Evolutionary conservation across 306 rosid species (phyloP).

Genomic region (Acacia melanoxylon): DNA sequence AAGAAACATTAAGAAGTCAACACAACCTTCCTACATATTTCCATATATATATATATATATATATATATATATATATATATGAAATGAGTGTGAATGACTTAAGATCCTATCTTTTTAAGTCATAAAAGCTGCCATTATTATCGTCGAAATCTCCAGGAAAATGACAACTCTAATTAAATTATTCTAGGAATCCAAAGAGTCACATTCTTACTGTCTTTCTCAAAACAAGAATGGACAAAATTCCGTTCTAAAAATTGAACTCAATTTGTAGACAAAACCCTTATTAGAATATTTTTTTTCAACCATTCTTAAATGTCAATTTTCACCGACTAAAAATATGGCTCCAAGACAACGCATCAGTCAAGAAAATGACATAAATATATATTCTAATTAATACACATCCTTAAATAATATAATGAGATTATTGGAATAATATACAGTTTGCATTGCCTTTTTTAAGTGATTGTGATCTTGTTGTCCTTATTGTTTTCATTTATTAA

Average conservation of each 20-base stretch:
- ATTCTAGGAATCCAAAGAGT: constrained; percentile 23
- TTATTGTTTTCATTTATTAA: not conserved
- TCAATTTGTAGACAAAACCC: not conserved
- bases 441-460: constrained; percentile 23
- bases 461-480: not conserved
- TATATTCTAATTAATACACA: not conserved
- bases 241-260: constrained; percentile 19
- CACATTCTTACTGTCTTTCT: not conserved
- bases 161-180: not conserved
- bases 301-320: constrained; percentile 16
- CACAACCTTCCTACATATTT: not conserved
- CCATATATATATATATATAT: not conserved
- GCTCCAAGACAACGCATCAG: not conserved
- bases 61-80: too few relatives aligned
- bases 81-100: not conserved
- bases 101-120: not conserved
- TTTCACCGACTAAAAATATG: constrained; percentile 24
- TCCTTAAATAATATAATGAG: not conserved
- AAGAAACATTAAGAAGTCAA: not conserved
- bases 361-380: not conserved
- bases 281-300: not conserved
- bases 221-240: not conserved
- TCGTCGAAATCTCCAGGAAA: constrained; percentile 5
- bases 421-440: not conserved
- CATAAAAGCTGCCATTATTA: constrained; percentile 14